Percentiles rank a stretch among this genome's conserved stretches.
Evolutionary conservation across 495 filamentous ascomycete species (phyloP).

Genomic region (Hyphodiscus hymeniophilus): DNA sequence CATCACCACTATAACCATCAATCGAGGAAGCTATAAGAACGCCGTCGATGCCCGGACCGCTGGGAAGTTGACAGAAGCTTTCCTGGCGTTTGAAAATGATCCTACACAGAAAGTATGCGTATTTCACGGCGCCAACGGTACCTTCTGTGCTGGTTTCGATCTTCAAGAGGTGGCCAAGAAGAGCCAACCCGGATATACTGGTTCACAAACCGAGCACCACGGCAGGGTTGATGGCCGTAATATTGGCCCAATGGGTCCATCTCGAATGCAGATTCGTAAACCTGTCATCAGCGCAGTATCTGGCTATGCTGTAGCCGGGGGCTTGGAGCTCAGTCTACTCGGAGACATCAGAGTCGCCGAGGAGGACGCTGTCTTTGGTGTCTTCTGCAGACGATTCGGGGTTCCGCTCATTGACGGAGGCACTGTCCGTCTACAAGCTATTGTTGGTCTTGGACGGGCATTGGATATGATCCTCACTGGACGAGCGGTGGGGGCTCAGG

Average conservation of each 20-base stretch:
- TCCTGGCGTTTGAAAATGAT: slow-evolving; percentile 37
- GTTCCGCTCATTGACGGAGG: slow-evolving; percentile 43
- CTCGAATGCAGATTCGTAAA: not conserved
- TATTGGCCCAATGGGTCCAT: not conserved
- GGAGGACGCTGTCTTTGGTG: slow-evolving; percentile 39
- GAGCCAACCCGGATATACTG: not conserved
- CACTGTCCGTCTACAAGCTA: slow-evolving; percentile 37
- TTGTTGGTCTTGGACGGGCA: slow-evolving; percentile 40
- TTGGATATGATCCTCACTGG: slow-evolving; percentile 43
- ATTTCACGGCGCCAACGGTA: slow-evolving; percentile 41
- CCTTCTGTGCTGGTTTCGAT: slow-evolving; percentile 52
- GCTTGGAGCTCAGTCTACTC: slow-evolving; percentile 38
- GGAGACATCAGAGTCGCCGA: slow-evolving; percentile 40
- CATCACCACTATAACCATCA: slow-evolving; percentile 37
- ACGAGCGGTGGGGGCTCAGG: slow-evolving; percentile 32
- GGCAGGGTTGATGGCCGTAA: slow-evolving; percentile 21
- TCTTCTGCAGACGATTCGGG: slow-evolving; percentile 42
- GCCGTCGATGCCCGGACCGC: slow-evolving; percentile 31
- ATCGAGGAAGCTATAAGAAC: slow-evolving; percentile 32
- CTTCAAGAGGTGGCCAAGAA: slow-evolving; percentile 27
- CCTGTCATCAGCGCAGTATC: slow-evolving; percentile 33
- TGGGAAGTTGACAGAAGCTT: slow-evolving; percentile 29
- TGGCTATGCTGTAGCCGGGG: slow-evolving; percentile 42
- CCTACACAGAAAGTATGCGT: slow-evolving; percentile 37
- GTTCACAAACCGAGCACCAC: slow-evolving; percentile 4